phyloP scores from a whole-genome alignment of 768 basidiomycete genomes.

The Amanita thiersii region DNA sequence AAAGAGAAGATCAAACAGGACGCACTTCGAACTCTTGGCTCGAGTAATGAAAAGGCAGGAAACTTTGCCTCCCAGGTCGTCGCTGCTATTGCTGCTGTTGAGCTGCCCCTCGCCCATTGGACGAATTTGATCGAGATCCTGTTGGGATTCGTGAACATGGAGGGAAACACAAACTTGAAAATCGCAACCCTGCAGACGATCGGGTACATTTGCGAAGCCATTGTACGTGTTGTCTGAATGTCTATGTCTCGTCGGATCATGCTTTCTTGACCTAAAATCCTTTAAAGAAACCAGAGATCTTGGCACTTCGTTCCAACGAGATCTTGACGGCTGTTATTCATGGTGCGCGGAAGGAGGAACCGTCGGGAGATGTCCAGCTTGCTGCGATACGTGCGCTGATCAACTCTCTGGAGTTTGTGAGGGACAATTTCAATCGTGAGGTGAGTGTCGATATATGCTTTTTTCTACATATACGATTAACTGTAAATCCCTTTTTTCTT shows the following conservation, averaged over 20 bases:
- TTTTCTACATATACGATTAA: constrained; percentile 7
- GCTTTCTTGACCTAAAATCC: constrained; percentile 14
- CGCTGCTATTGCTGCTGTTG: constrained; percentile 88
- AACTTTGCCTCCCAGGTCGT: constrained; percentile 90
- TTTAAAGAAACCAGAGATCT: constrained; percentile 84
- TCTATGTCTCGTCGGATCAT: constrained; percentile 6
- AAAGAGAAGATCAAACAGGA: constrained; percentile 84
- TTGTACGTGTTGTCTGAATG: constrained; percentile 52
- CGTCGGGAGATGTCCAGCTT: constrained; percentile 82
- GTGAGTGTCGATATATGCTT: too few species aligned
- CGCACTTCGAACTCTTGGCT: constrained; percentile 75
- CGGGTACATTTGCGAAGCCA: constrained; percentile 94
- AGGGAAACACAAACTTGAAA: constrained; percentile 61
- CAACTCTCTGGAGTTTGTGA: constrained; percentile 96
- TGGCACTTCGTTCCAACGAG: constrained; percentile 87
- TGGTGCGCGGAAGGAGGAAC: constrained; percentile 93
- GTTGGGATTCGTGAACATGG: constrained; percentile 78
- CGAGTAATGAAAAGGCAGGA: constrained; percentile 63
- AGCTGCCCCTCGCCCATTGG: constrained; percentile 87
- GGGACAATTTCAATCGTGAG: constrained; percentile 97
- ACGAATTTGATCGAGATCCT: constrained; percentile 82
- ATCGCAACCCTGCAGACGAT: constrained; percentile 91
- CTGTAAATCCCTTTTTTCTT: constrained; percentile 10
- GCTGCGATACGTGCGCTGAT: constrained; percentile 89
- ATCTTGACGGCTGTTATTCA: constrained; percentile 98